Evolutionary conservation across 177 flowering plant genomes (phyloP).

Genomic region (Tripterygium wilfordii): DNA sequence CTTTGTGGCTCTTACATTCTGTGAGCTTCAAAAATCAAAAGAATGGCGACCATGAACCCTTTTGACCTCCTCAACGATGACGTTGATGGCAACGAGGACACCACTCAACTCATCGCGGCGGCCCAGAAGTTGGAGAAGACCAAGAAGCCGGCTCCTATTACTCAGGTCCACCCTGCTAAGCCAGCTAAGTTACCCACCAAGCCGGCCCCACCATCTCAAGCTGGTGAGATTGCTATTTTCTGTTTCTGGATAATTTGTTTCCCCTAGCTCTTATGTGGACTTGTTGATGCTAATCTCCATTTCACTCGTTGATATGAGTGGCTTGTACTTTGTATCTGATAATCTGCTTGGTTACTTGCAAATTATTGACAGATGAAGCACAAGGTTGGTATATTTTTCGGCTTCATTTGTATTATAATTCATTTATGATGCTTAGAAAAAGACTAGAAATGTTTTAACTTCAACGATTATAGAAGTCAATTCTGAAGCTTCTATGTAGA

Average conservation of each 20-base stretch:
- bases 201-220: slow-evolving; percentile 68
- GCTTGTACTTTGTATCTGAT: too few relatives aligned
- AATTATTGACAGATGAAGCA: too few relatives aligned
- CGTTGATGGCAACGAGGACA: slow-evolving; percentile 68
- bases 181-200: slow-evolving; percentile 61
- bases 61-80: slow-evolving; percentile 61
- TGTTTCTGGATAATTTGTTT: background rate
- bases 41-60: slow-evolving; percentile 59
- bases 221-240: slow-evolving; percentile 35
- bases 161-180: slow-evolving; percentile 24
- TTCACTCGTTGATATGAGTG: too few relatives aligned
- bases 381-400: too few relatives aligned
- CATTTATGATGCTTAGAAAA: too few relatives aligned
- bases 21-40: background rate
- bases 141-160: slow-evolving; percentile 24
- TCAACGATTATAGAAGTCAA: too few relatives aligned
- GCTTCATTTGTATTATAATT: too few relatives aligned
- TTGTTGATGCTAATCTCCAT: too few relatives aligned
- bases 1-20: background rate
- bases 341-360: too few relatives aligned
- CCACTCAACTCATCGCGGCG: slow-evolving; percentile 39
- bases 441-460: too few relatives aligned
- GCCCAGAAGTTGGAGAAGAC: slow-evolving; percentile 23
- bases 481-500: too few relatives aligned
- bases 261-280: background rate